phyloP scores from a whole-genome alignment of 305 asterid genomes.

The Petunia hybrid region DNA sequence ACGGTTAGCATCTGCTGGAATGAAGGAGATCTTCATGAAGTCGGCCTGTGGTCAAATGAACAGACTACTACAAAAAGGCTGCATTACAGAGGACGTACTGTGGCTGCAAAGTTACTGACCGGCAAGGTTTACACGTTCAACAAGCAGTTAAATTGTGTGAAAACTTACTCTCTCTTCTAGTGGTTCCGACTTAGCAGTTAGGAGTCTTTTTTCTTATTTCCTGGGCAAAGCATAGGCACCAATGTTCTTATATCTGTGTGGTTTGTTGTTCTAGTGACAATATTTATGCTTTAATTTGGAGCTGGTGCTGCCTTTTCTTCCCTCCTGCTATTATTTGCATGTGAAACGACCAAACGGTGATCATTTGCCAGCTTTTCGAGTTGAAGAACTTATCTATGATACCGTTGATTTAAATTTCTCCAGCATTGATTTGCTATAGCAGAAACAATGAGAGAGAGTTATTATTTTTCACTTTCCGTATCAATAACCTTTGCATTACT shows the following conservation, averaged over 20 bases:
- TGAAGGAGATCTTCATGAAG: slow-evolving; percentile 64
- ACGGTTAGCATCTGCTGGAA: slow-evolving; percentile 70
- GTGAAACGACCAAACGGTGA: too few species aligned
- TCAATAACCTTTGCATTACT: too few species aligned
- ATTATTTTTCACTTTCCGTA: too few species aligned
- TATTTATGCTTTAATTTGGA: not conserved
- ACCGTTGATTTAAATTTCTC: too few species aligned
- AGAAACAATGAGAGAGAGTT: too few species aligned
- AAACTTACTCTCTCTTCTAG: slow-evolving; percentile 35
- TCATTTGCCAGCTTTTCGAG: too few species aligned
- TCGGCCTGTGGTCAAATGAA: slow-evolving; percentile 60
- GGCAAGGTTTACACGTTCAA: slow-evolving; percentile 64
- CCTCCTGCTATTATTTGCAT: not conserved
- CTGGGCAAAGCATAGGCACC: not conserved
- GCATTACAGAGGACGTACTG: slow-evolving; percentile 56
- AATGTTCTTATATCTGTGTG: not conserved
- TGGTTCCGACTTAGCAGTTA: not conserved
- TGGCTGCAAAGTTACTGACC: slow-evolving; percentile 45
- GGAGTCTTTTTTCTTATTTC: not conserved
- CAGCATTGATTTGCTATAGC: too few species aligned
- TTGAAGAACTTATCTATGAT: too few species aligned
- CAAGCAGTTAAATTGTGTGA: slow-evolving; percentile 55
- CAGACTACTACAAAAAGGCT: slow-evolving; percentile 46
- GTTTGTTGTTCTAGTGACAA: not conserved
- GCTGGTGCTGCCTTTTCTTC: not conserved